Evolutionary conservation across 1,284 basidiomycete genomes (phyloP).

Genomic region (Cryptococcus sp.): DNA sequence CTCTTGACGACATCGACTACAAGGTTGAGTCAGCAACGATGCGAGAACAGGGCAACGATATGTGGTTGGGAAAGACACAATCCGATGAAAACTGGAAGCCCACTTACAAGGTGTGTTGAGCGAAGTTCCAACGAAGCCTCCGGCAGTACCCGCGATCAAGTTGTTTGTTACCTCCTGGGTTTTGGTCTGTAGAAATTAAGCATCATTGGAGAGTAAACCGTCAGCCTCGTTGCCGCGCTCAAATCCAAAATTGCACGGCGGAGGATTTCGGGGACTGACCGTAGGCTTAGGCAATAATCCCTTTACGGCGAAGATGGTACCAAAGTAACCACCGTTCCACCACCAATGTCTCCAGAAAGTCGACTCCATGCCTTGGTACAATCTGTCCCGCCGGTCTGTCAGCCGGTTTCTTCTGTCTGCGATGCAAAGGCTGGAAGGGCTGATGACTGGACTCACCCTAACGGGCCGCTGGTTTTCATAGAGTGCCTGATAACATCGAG

Average conservation of each 20-base stretch:
- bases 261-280: slow-evolving; percentile 54
- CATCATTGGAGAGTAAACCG: not conserved
- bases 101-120: slow-evolving; percentile 57
- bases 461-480: slow-evolving; percentile 71
- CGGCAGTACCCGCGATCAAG: slow-evolving; percentile 84
- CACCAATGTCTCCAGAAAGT: slow-evolving; percentile 93
- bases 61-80: not conserved
- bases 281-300: slow-evolving; percentile 78
- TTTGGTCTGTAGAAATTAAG: slow-evolving; percentile 58
- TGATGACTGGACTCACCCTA: slow-evolving; percentile 66
- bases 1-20: slow-evolving; percentile 84
- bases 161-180: slow-evolving; percentile 82
- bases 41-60: too few species aligned
- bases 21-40: not conserved
- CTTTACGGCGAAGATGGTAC: slow-evolving; percentile 81
- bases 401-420: not conserved
- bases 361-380: slow-evolving; percentile 80
- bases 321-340: slow-evolving; percentile 88
- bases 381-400: slow-evolving; percentile 10
- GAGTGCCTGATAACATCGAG: slow-evolving; percentile 84
- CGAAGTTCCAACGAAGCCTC: slow-evolving; percentile 80
- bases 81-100: not conserved
- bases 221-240: slow-evolving; percentile 2
- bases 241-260: too few species aligned
- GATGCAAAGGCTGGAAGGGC: not conserved